phyloP scores from a whole-genome alignment of 805 yeast species.

The Hyphopichia homilentoma region DNA sequence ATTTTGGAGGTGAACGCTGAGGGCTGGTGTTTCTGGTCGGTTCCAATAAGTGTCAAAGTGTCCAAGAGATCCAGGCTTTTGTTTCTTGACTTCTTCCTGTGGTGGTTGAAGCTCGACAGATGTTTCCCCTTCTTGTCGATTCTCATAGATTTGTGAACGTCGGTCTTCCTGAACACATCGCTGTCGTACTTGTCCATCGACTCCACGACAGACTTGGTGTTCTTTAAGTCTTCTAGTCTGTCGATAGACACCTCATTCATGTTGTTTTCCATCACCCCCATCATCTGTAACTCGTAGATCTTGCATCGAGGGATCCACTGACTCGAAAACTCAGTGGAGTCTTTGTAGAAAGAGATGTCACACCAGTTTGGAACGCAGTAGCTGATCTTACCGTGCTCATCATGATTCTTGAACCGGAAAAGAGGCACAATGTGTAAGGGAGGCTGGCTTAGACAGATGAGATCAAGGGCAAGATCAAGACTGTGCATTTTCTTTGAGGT shows the following conservation, averaged over 20 bases:
- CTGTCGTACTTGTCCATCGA: conserved; percentile 70
- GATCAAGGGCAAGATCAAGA: conserved; percentile 82
- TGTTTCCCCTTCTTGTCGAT: not conserved
- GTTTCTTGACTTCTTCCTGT: conserved; percentile 9
- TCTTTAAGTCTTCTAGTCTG: conserved; percentile 40
- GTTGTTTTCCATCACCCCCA: conserved; percentile 96
- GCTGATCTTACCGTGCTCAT: conserved; percentile 44
- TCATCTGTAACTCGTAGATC: conserved; percentile 94
- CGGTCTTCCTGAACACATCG: conserved; percentile 42
- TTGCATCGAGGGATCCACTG: conserved; percentile 92
- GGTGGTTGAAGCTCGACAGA: not conserved
- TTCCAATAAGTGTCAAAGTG: conserved; percentile 23
- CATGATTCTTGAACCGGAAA: conserved; percentile 60
- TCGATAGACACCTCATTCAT: conserved; percentile 64
- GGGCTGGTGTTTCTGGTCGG: conserved; percentile 9
- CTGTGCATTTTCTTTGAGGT: conserved; percentile 74
- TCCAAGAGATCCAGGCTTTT: conserved; percentile 15
- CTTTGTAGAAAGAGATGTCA: conserved; percentile 88
- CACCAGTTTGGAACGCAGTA: conserved; percentile 94
- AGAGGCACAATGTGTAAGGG: conserved; percentile 92
- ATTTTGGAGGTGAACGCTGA: conserved; percentile 14
- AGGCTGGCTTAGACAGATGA: conserved; percentile 83
- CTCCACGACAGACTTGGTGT: conserved; percentile 43
- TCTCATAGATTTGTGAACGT: conserved; percentile 4
- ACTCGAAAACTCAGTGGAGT: conserved; percentile 37